Conservation (phyloP, 2,329 filamentous ascomycete species). For the Penicillium janthinellum region DNA sequence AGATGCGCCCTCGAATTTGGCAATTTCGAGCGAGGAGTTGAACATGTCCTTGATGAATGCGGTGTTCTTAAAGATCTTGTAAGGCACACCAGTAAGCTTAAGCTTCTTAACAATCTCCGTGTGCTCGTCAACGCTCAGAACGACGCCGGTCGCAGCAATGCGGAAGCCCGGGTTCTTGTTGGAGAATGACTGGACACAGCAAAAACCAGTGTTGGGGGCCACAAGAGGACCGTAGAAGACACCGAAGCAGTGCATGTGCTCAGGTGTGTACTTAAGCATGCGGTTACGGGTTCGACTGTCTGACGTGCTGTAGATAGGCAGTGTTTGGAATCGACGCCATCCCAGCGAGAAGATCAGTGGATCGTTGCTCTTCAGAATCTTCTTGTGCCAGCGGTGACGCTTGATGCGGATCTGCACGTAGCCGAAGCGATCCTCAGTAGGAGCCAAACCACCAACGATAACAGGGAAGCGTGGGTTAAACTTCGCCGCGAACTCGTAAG, state of each 20-base stretch:
- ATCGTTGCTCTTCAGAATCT: constrained; percentile 97
- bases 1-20: constrained; percentile 94
- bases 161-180: constrained; percentile 86
- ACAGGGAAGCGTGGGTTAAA: constrained; percentile 84
- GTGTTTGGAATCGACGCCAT: constrained; percentile 90
- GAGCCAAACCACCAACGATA: constrained; percentile 84
- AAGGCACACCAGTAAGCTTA: constrained; percentile 88
- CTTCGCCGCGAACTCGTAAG: constrained; percentile 81
- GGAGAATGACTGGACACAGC: constrained; percentile 86
- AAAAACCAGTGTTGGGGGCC: constrained; percentile 93
- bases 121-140: constrained; percentile 90
- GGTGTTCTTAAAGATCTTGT: constrained; percentile 99
- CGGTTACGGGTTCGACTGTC: constrained; percentile 91
- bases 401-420: constrained; percentile 97
- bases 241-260: constrained; percentile 98
- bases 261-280: constrained; percentile 98
- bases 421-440: constrained; percentile 93
- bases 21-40: constrained; percentile 85
- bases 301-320: constrained; percentile 92
- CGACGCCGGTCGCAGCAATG: constrained; percentile 90
- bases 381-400: constrained; percentile 97
- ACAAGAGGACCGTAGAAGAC: constrained; percentile 95
- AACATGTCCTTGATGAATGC: constrained; percentile 99
- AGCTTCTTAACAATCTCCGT: constrained; percentile 99
- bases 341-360: constrained; percentile 95